Conservation (phyloP, 78 protist species). For the Polysphondylium violaceum region DNA sequence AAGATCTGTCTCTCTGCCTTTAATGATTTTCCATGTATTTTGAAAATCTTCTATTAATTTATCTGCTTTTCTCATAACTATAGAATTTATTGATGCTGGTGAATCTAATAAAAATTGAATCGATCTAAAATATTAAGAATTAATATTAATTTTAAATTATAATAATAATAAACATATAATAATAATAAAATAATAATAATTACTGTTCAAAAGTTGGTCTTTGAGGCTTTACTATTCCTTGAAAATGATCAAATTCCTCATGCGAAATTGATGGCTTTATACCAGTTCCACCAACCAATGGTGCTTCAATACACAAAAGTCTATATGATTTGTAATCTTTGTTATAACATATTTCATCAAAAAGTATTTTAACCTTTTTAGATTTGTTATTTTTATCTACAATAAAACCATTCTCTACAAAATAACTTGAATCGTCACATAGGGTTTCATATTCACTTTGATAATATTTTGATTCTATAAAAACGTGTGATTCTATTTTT, state of each 20-base stretch:
- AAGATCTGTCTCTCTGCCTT: background rate
- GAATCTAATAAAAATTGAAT: conserved; percentile 24
- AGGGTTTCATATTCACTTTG: conserved; percentile 66
- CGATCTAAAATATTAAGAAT: conserved; percentile 21
- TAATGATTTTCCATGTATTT: background rate
- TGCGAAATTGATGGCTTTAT: conserved; percentile 46
- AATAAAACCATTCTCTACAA: conserved; percentile 33
- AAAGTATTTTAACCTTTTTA: conserved; percentile 53
- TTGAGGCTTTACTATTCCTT: conserved; percentile 28
- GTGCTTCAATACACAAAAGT: conserved; percentile 59
- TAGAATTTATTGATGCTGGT: conserved; percentile 19
- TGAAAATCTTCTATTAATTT: conserved; percentile 18
- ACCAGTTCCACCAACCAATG: conserved; percentile 69
- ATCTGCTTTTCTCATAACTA: conserved; percentile 53
- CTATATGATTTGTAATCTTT: conserved; percentile 63
- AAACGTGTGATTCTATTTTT: conserved; percentile 54
- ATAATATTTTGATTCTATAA: conserved; percentile 63
- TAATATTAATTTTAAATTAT: background rate
- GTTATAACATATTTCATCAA: conserved; percentile 65
- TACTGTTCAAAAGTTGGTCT: conserved; percentile 72
- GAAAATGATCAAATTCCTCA: conserved; percentile 14
- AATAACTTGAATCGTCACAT: conserved; percentile 25
- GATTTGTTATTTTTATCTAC: conserved; percentile 7
- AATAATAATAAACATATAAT: background rate
- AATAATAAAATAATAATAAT: background rate